Evolutionary conservation across 768 basidiomycete genomes (phyloP).

Genomic region (Mycena rosella): DNA sequence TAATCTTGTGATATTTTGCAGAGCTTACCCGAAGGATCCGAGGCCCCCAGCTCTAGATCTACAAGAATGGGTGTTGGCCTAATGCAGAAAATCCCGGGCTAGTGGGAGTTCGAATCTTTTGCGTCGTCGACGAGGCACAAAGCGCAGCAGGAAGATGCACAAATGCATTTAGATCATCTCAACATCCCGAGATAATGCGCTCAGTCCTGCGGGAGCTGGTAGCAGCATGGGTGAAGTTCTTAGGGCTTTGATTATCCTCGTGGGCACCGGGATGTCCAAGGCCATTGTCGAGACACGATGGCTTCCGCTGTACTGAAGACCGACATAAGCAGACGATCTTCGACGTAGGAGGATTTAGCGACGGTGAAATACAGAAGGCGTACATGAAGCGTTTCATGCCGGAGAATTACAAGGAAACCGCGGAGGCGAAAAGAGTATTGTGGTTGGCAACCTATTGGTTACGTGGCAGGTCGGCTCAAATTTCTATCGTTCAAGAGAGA

Average conservation of each 20-base stretch:
- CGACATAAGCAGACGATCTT: neutral
- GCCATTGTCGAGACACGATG: neutral
- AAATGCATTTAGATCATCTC: neutral
- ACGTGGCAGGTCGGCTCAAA: too few species aligned
- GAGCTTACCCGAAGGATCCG: conserved; percentile 4
- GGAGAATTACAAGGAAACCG: neutral
- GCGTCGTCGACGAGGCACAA: conserved; percentile 14
- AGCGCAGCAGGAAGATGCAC: neutral
- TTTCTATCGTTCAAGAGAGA: too few species aligned
- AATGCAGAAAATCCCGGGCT: too few species aligned
- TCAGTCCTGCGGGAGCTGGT: neutral
- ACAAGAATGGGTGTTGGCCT: too few species aligned
- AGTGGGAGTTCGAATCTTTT: conserved; percentile 4
- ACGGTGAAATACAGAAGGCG: neutral
- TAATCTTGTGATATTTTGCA: neutral
- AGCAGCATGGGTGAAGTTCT: too few species aligned
- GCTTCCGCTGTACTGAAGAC: conserved; percentile 1
- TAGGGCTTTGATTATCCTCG: neutral
- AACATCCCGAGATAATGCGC: neutral
- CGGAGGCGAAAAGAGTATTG: neutral
- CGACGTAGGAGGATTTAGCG: conserved; percentile 5
- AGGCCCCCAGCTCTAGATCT: neutral
- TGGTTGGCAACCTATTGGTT: too few species aligned
- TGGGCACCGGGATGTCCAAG: conserved; percentile 6
- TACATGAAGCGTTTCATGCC: conserved; percentile 12